Base-by-base conservation (phyloP, 2,329 filamentous ascomycete species). In the Verticillium nonalfalfae region DNA sequence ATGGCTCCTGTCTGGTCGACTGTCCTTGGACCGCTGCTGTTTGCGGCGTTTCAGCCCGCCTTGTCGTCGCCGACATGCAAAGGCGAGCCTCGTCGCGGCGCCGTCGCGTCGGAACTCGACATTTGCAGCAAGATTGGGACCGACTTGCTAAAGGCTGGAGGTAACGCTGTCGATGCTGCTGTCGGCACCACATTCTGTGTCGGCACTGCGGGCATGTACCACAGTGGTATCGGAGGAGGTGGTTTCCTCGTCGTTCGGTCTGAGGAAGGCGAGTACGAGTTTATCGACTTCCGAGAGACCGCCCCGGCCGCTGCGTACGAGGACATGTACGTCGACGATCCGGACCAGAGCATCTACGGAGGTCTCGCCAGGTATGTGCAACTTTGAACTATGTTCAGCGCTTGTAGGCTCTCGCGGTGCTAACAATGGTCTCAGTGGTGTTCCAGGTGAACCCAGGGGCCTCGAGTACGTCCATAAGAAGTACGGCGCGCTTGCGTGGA, bases 211-310 rank as follows among this genome's bases (percentile, higher is more conserved):
- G 84, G 77, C 56, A 88, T 88, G 85, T 87, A 89, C 64, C 87
- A 90, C 68, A 78, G 75, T 66, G 90, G 90, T 4, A 85, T 94
- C 61, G 90, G 89, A 6, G 91, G 91, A 3, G 91, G 91, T 14
- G 91, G 91, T 1, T 95, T 95, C 73, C 85, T 90, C 81, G 78
- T 93, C 2, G 81, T 93, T n/a, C 82, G 88, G 63, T 76, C 80
- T 2, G 74, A 82, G 5, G 82, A 90, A 64, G 88, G 88, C 5
- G 76, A 77, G 9, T 94, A 91, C 69, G 91, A 96, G 68, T 90
- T 86, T 66, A 86, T 96, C 66, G 92, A 97, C 72, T 96, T 95
- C 72, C 82, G 93, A 15, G 93, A 96, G 73, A 91, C 85, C 0
- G 93, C 93, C 0, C 92, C 93, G 1, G 90, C 88, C 0, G 90